Conservation (phyloP, 176 grass and related monocot species). For the Canna indica region DNA sequence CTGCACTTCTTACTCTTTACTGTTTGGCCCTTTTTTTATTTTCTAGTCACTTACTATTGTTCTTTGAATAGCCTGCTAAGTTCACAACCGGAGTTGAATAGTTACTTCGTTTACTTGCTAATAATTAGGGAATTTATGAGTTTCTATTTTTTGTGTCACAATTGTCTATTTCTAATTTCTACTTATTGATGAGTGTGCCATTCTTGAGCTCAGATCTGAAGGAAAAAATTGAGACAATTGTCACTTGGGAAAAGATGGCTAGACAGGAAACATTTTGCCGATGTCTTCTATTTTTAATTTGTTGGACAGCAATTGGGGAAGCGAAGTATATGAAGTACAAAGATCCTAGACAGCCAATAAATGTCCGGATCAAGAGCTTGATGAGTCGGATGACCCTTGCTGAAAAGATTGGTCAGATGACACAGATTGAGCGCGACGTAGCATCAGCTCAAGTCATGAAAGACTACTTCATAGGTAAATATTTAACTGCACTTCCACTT, state of each 20-base stretch:
- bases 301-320: slow-evolving; percentile 30
- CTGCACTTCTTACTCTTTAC: neutral
- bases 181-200: neutral
- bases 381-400: slow-evolving; percentile 79
- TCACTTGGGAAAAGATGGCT: slow-evolving; percentile 23
- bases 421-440: slow-evolving; percentile 66
- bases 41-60: neutral
- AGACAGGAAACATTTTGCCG: slow-evolving; percentile 4
- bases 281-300: slow-evolving; percentile 44
- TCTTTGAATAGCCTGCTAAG: neutral
- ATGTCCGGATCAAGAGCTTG: slow-evolving; percentile 65
- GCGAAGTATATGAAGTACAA: slow-evolving; percentile 73
- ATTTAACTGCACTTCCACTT: neutral
- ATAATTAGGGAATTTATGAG: neutral
- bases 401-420: slow-evolving; percentile 95
- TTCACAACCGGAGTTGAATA: neutral
- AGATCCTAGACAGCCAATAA: slow-evolving; percentile 63
- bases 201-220: neutral
- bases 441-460: slow-evolving; percentile 78
- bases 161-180: neutral
- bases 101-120: neutral
- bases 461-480: slow-evolving; percentile 76
- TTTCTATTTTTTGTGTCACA: neutral
- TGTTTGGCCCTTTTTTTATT: neutral
- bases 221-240: neutral